Evolutionary conservation across 192 early-diverging fungal genomes (phyloP).

Genomic region (Coemansia sp.): DNA sequence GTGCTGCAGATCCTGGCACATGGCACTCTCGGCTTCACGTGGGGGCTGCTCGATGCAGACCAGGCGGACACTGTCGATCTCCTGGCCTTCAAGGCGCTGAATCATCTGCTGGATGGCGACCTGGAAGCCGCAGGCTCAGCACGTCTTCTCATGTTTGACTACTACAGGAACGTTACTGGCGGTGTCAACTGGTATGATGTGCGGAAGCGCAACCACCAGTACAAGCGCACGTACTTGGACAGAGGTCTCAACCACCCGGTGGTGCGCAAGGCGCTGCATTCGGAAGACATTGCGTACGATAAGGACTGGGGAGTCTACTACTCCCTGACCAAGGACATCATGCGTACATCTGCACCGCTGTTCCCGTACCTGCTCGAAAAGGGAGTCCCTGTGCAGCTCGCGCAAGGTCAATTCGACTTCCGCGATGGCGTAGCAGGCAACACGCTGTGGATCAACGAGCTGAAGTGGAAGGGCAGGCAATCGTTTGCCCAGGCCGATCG

Average conservation of each 20-base stretch:
- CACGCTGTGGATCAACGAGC: conserved; percentile 66
- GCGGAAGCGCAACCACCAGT: conserved; percentile 61
- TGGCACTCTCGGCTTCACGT: conserved; percentile 42
- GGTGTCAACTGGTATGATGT: conserved; percentile 79
- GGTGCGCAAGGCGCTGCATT: conserved; percentile 64
- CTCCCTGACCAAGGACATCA: conserved; percentile 61
- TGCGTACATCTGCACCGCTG: conserved; percentile 60
- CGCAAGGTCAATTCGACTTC: conserved; percentile 83
- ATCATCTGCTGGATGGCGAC: conserved; percentile 39
- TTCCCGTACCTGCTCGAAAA: conserved; percentile 60
- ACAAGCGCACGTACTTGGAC: conserved; percentile 65
- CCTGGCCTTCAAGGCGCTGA: conserved; percentile 48
- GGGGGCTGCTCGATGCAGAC: conserved; percentile 35
- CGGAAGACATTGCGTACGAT: conserved; percentile 47
- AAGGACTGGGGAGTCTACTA: conserved; percentile 58
- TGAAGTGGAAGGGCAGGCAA: conserved; percentile 52
- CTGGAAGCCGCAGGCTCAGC: conserved; percentile 54
- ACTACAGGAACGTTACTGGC: conserved; percentile 66
- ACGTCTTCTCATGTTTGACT: conserved; percentile 63
- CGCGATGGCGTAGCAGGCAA: conserved; percentile 71
- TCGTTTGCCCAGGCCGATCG: conserved; percentile 57
- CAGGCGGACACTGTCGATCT: conserved; percentile 31
- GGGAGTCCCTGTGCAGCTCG: conserved; percentile 59
- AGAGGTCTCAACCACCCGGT: conserved; percentile 57
- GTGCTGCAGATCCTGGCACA: conserved; percentile 48